Percentiles rank a stretch among this genome's conserved stretches.
These are phyloP conservation scores for Pseudozyma thailandica DNA, from an alignment of 1,284 basidiomycete species.

Conservation along the genomic window DNA sequence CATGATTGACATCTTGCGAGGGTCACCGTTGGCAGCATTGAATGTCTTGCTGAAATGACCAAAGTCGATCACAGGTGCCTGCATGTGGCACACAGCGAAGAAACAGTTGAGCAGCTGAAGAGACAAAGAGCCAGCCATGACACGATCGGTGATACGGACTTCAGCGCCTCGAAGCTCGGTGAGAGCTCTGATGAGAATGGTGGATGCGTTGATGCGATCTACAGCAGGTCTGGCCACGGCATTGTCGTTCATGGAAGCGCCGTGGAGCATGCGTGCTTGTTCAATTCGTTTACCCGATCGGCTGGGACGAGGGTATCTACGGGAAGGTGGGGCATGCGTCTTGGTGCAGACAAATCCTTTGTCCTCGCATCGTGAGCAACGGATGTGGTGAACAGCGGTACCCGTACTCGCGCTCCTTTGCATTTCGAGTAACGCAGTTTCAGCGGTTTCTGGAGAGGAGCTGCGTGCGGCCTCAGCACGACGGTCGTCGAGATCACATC, in stretches of 20 bases:
- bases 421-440: conserved; percentile 27
- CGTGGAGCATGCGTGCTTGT: conserved; percentile 63
- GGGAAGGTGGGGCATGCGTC: conserved; percentile 54
- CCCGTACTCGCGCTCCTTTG: conserved; percentile 27
- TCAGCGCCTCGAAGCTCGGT: conserved; percentile 44
- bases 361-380: conserved; percentile 57
- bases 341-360: conserved; percentile 58
- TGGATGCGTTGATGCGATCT: conserved; percentile 40
- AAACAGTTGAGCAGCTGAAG: conserved; percentile 60
- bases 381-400: conserved; percentile 39
- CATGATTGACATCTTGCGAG: conserved; percentile 61
- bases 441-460: conserved; percentile 20
- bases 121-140: conserved; percentile 57
- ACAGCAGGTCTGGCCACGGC: conserved; percentile 5
- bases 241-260: conserved; percentile 24
- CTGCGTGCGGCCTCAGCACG: conserved; percentile 28
- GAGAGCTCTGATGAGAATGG: conserved; percentile 40
- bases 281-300: conserved; percentile 66
- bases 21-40: conserved; percentile 60
- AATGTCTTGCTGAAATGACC: conserved; percentile 57
- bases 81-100: conserved; percentile 61
- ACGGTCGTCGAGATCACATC: conserved; percentile 57
- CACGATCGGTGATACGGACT: conserved; percentile 44
- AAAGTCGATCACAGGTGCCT: conserved; percentile 61
- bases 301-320: conserved; percentile 59